phyloP scores from a whole-genome alignment of 1,284 basidiomycete species.

The Puccinia coronata region DNA sequence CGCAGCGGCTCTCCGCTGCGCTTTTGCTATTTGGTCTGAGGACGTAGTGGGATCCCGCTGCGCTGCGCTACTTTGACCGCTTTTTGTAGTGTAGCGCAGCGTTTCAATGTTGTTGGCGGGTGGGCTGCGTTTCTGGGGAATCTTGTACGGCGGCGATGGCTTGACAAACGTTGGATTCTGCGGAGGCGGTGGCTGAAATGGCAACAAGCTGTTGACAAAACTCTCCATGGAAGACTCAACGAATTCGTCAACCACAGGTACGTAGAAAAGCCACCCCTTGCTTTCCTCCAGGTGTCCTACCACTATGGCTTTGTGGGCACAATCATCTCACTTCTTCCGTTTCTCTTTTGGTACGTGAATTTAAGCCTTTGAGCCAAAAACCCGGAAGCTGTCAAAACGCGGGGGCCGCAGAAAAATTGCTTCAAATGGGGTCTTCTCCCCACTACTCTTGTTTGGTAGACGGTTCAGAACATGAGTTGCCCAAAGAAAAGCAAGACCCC shows the following conservation, averaged over 20 bases:
- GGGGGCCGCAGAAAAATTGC: neutral
- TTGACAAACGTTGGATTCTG: neutral
- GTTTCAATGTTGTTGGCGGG: slow-evolving; percentile 3
- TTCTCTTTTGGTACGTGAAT: neutral
- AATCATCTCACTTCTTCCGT: neutral
- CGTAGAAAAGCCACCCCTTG: slow-evolving; percentile 1
- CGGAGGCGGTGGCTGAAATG: neutral
- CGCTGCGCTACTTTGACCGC: too few species aligned
- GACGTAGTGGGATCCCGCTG: too few species aligned
- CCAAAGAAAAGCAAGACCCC: too few species aligned
- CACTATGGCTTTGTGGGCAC: neutral
- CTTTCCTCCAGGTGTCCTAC: neutral
- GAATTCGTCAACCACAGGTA: neutral
- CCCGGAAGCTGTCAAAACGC: neutral
- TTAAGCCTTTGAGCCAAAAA: neutral
- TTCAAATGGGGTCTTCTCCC: neutral
- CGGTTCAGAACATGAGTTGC: neutral
- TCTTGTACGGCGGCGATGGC: too few species aligned
- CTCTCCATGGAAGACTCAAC: neutral
- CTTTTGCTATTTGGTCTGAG: too few species aligned
- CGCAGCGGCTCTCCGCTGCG: too few species aligned
- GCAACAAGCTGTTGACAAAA: neutral
- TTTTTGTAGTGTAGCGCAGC: too few species aligned
- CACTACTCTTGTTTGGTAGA: neutral
- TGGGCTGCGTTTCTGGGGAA: neutral